Evolutionary conservation across 768 basidiomycete genomes (phyloP), one percentile per base, ranked within the genome.

Genomic region (Candolleomyces aberdarensis): DNA sequence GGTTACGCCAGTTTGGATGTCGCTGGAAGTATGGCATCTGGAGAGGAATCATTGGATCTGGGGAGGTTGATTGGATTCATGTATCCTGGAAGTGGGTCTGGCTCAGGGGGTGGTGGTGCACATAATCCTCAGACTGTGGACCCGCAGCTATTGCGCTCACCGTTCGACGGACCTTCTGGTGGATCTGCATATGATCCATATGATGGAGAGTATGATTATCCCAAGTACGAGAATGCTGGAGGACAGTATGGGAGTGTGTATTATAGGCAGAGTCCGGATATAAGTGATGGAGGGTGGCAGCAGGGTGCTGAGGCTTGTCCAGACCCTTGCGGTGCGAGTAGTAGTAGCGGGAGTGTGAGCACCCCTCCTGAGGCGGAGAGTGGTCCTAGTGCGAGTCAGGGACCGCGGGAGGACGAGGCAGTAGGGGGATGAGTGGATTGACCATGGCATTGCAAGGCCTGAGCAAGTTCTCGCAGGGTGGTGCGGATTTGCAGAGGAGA

Each of bases 71-170:
- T 92, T 74, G 82, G 84, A 48, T 76, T 90, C 65, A 82, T 85
- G 63, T 90, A 87, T 70, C 75, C 86, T 60, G 71, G 85, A 60
- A 84, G 86, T 63, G 70, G 74, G 32, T 70, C 75, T 4, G 69
- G 72, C 43, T 71, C 65, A 40, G 57, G 79, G 31, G 73, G 75
- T 58, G 39, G 40, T 17, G 54, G 54, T 9, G 40, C 36, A 15
- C 31, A 36, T 9, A 17, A 19, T 43, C 39, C 36, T 80, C 82
- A 63, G 41, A 91, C 90, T 40, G 91, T 98, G 61, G 93, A 98
- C 76, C 96, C 96, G n/a, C 93, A 96, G 75, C 91, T 96, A 83
- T 70, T 82, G 20, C n/a, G 55, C 3, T 56, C 54, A 4, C 54
- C 54, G 5, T 3, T 56, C 3, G 54, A 41, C 3, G 60, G 53